A percentile compares a stretch with the other conserved stretches of the same genome.
These are phyloP conservation scores for Cyberlindnera xishuangbannaensis DNA, from an alignment of 805 yeast genomes.

Conservation along the genomic window DNA sequence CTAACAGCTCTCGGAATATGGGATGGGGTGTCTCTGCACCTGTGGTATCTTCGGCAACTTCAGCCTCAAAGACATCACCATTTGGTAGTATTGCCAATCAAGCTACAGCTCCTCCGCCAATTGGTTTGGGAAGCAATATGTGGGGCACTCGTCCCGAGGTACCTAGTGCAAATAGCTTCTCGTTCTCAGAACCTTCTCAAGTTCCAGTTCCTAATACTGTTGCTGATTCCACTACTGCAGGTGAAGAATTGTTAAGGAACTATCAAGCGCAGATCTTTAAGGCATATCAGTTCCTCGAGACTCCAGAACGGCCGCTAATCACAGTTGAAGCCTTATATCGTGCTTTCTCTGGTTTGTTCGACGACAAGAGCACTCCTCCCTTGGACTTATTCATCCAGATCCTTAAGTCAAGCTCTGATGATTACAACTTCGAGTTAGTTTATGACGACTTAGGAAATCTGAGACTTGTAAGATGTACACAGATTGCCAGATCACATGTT, in stretches of 20 bases:
- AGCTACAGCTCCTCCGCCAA: no score
- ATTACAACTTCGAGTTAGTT: slow-evolving; percentile 10
- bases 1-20: no score
- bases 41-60: slow-evolving; percentile 6
- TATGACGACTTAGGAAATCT: slow-evolving; percentile 12
- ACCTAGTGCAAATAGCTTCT: no score
- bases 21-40: slow-evolving; percentile 3
- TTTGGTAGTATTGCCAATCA: no score
- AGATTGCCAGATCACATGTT: no score
- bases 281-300: slow-evolving; percentile 5
- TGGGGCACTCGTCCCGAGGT: no score
- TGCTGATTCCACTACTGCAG: slow-evolving; percentile 1
- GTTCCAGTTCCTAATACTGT: slow-evolving; percentile 1
- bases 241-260: slow-evolving; percentile 4
- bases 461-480: slow-evolving; percentile 15
- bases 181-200: no score
- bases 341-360: slow-evolving; percentile 3
- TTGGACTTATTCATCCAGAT: slow-evolving; percentile 11
- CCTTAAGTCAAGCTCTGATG: slow-evolving; percentile 9
- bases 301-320: slow-evolving; percentile 3
- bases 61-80: no score
- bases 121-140: no score
- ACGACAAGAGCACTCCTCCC: slow-evolving; percentile 1
- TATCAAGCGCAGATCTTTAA: slow-evolving; percentile 9
- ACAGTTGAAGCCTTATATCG: slow-evolving; percentile 4